These are phyloP conservation scores for thale cress (Arabidopsis thaliana) DNA, from an alignment of 345 rosid species.

Conservation along the genomic window DNA sequence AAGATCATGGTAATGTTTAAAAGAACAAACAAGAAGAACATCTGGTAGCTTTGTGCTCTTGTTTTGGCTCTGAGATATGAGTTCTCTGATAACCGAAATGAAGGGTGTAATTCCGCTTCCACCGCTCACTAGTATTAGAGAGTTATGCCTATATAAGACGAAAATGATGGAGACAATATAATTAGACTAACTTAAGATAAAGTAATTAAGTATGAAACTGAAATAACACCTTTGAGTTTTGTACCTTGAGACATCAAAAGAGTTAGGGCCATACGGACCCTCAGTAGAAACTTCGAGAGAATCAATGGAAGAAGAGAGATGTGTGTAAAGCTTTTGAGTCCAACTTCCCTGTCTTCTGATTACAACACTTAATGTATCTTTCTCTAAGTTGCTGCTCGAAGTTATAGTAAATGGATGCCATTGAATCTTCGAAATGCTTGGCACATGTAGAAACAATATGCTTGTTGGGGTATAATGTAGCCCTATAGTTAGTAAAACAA, in stretches of 20 bases:
- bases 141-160: constrained; percentile 53
- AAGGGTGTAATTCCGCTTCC: constrained; percentile 89
- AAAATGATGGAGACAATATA: not conserved
- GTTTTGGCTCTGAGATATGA: constrained; percentile 50
- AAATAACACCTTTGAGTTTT: constrained; percentile 3
- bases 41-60: constrained; percentile 51
- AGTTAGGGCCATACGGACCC: constrained; percentile 78
- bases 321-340: constrained; percentile 53
- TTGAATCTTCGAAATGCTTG: constrained; percentile 71
- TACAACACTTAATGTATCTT: constrained; percentile 63
- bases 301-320: constrained; percentile 51
- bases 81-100: constrained; percentile 72
- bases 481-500: constrained; percentile 42
- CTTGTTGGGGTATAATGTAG: constrained; percentile 70
- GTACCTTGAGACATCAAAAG: constrained; percentile 56
- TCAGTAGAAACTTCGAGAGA: constrained; percentile 67
- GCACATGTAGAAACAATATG: constrained; percentile 74
- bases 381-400: constrained; percentile 65
- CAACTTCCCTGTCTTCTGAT: constrained; percentile 65
- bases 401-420: constrained; percentile 90
- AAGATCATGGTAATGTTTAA: constrained; percentile 60
- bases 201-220: not conserved
- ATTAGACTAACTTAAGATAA: not conserved
- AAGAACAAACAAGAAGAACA: constrained; percentile 66
- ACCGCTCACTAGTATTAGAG: constrained; percentile 76